Evolutionary conservation across 78 protist species (phyloP).

Genomic region (Protostelium mycophagum): DNA sequence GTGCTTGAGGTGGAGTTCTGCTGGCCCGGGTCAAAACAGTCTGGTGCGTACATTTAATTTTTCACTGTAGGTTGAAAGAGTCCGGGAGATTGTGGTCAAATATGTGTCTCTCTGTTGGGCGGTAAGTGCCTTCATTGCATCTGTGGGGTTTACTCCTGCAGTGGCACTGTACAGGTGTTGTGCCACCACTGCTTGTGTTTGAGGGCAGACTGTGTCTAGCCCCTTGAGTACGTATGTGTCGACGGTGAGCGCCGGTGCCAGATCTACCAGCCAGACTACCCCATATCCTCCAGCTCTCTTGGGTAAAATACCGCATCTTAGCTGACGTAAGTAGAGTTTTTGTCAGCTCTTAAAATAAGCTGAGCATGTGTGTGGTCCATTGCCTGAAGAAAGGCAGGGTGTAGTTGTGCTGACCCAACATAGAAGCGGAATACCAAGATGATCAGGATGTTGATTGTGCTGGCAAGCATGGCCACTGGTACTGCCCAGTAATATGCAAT

Average conservation of each 20-base stretch:
- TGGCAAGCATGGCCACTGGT: background rate
- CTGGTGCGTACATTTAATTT: background rate
- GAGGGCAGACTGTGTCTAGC: background rate
- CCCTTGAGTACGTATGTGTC: background rate
- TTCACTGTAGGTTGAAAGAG: background rate
- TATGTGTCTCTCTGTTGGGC: background rate
- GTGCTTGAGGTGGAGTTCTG: background rate
- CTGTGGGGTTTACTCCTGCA: no score
- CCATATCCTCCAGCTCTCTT: background rate
- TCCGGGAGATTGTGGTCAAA: background rate
- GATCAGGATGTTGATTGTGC: background rate
- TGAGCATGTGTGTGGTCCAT: background rate
- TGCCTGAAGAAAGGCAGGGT: background rate
- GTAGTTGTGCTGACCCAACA: background rate
- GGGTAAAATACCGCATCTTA: background rate
- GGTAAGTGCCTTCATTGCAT: background rate
- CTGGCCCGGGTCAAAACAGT: background rate
- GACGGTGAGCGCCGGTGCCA: background rate
- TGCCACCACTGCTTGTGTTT: background rate
- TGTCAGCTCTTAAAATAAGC: background rate
- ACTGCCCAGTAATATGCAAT: background rate
- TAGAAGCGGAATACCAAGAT: background rate
- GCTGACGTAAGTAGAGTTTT: background rate
- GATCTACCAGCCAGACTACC: background rate
- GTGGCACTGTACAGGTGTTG: background rate